Evolutionary conservation across 75 land plant species (phyloP), one percentile per base, ranked within the genome.

Genomic region (Sequoiadendron giganteum): DNA sequence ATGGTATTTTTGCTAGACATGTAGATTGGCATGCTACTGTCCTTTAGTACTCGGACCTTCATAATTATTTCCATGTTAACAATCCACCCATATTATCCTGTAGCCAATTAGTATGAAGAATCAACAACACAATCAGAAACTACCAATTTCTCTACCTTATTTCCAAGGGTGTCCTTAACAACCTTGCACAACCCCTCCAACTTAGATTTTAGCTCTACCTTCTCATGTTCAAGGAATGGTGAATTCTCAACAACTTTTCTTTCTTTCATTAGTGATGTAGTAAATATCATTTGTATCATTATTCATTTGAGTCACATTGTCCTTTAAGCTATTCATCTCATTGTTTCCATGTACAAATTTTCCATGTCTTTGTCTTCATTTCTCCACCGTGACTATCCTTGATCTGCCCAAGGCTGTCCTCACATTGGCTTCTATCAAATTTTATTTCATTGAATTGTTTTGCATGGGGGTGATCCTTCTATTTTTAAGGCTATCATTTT

Each of bases 291-390:
- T 95, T 90, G 95, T 96, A 10, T 93, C 95, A 61, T 93, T 95
- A 92, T 95, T 96, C 97, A 96, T 95, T 75, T 96, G 90, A 10
- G 97, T 96, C 42, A 96, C 96, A 86, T 96, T 94, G 88, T 96
- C 97, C 92, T 94, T 94, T 85, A 96, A 84, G 89, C 95, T 94
- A 39, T 95, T 94, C 93, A 93, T 55, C 86, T 96, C 97, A 14
- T 94, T 94, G 0, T 36, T 36, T 36, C 38, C 0, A 36, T 36
- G 38, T 36, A 36, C 38, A 36, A 36, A 0, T 36, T 36, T 36
- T 36, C 38, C 38, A 36, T 36, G 38, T 36, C 38, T 36, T 36
- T 36, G 38, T 36, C 38, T 36, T 36, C 0, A 0, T 36, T 36
- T 36, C 38, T 36, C 0, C 38, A 36, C 38, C 0, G 38, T 36